phyloP scores from a whole-genome alignment of 495 filamentous ascomycete species.

The Trichocladium uniseriatum region DNA sequence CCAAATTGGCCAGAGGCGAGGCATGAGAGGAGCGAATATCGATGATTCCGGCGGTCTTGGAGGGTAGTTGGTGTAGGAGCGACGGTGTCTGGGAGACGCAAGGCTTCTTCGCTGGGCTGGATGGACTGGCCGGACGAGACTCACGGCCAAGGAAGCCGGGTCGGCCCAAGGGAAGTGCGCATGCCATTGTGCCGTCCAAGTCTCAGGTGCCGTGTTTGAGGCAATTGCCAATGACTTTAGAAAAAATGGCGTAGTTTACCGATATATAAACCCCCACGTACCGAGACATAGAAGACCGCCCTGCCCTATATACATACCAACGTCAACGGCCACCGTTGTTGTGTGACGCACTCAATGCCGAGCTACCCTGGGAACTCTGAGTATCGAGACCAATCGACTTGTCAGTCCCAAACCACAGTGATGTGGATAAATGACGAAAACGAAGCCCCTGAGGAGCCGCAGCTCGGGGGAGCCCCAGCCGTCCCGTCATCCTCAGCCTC shows the following conservation, averaged over 20 bases:
- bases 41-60: background rate
- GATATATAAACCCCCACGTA: no score
- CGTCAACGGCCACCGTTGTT: background rate
- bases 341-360: background rate
- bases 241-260: no score
- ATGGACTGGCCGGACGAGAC: background rate
- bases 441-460: no score
- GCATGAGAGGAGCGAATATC: constrained; percentile 9
- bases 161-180: background rate
- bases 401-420: no score
- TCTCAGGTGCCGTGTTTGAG: background rate
- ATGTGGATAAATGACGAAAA: no score
- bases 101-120: background rate
- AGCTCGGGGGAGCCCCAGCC: no score
- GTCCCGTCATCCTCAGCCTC: no score
- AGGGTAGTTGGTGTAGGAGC: background rate
- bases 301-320: no score
- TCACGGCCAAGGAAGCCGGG: background rate
- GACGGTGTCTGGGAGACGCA: background rate
- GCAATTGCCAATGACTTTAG: no score
- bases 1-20: constrained; percentile 6
- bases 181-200: background rate
- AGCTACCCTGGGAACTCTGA: no score
- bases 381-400: no score
- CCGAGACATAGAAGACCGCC: no score